Percentiles rank a stretch among this genome's conserved stretches.
phyloP scores from a whole-genome alignment of 345 rosid species.

The Citrus inodora region DNA sequence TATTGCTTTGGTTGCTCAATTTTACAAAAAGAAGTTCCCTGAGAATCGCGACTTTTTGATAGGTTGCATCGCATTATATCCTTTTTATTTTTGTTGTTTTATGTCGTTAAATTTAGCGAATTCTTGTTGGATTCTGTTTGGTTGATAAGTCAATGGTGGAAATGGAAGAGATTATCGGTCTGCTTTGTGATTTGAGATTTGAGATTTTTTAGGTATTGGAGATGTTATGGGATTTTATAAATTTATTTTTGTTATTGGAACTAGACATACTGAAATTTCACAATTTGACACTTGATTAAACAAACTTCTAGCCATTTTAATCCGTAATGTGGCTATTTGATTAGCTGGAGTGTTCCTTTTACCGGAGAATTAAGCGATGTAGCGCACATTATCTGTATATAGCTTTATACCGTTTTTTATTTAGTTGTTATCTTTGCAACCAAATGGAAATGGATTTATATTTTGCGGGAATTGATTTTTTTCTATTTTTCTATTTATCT shows the following conservation, averaged over 20 bases:
- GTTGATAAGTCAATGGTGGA: neutral
- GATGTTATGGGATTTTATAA: neutral
- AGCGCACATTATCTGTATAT: neutral
- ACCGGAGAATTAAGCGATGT: neutral
- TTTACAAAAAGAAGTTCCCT: constrained; percentile 98
- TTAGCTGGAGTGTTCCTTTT: neutral
- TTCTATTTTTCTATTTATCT: neutral
- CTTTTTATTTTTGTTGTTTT: constrained; percentile 26
- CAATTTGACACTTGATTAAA: neutral
- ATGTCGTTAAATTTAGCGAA: neutral
- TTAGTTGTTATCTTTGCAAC: neutral
- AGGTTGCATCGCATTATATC: constrained; percentile 90
- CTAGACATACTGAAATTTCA: neutral
- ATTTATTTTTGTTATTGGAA: neutral
- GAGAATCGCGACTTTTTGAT: constrained; percentile 84
- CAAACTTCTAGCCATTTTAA: neutral
- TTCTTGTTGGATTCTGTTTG: constrained; percentile 2
- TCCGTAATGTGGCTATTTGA: neutral
- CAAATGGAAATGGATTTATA: neutral
- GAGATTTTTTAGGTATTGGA: neutral
- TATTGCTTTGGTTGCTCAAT: constrained; percentile 91
- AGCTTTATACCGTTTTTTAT: neutral
- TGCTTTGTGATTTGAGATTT: neutral
- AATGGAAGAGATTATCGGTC: neutral
- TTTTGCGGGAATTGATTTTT: neutral